Evolutionary conservation across 768 basidiomycete species (phyloP), one percentile per base, ranked within the genome.

Genomic region (Phallus indusiatus): DNA sequence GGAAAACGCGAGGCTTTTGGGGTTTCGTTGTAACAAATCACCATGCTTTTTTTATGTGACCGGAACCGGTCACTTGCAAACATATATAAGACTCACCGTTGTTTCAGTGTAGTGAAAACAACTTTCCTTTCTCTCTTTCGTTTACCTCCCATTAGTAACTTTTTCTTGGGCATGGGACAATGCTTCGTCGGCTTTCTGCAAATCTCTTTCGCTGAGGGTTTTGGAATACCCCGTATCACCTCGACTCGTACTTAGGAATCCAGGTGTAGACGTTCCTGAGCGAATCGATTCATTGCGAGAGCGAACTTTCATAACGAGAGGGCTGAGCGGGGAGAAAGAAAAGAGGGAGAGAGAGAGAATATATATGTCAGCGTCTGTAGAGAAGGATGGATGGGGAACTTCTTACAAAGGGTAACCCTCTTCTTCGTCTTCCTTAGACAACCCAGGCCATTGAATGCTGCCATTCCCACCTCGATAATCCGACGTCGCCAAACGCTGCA

Each of bases 321-420:
- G 90, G 84, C 89, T 91, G n/a, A n/a, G n/a, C n/a, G n/a, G n/a
- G n/a, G n/a, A n/a, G n/a, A n/a, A n/a, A 64, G 4, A 47, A 16
- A 58, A 64, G 46, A 66, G 61, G 51, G 16, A 2, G 14, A 59
- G 54, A 17, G 62, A 50, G 10, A 63, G 53, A 37, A 59, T 59
- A 65, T 47, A 61, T 8, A 8, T 37, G 36, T 37, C 36, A 37
- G 36, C 47, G 55, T 17, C 56, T 11, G 55, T 11, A 56, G 11
- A 55, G 47, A 22, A 54, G 33, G 50, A 58, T 42, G 64, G 64
- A 61, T 64, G 62, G 42, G 61, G 47, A 8, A 46, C 3, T 51
- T 81, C 88, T 53, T 66, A 91, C 90, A 91, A 90, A 0, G 89
- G 90, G 75, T 91, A 94, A 34, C 82, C 81, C 63, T 95, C 94